Evolutionary conservation across 2,329 filamentous ascomycete genomes (phyloP), one percentile per base, ranked within the genome.

Genomic region (Fusarium penzigii): DNA sequence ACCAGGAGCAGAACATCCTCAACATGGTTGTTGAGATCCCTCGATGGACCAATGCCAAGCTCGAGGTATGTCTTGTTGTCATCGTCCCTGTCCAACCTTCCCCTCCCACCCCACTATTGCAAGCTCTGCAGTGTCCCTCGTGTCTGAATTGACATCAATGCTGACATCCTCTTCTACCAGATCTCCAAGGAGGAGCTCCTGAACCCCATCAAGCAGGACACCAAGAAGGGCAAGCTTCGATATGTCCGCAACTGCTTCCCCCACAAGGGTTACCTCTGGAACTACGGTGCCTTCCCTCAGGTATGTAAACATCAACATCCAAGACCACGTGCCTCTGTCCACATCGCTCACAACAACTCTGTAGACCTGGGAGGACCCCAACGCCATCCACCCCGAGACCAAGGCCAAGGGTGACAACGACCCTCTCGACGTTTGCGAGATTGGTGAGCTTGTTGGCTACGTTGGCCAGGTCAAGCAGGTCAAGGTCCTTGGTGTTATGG

Each of bases 1-100:
- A 99, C 75, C 83, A 89, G 77, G 89, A 96, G 81, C 86, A 96
- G 83, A 96, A 88, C 67, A 80, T 97, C 74, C 84, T 99, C 71
- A 99, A 99, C 88, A 99, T 99, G 94, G 75, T 99, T 62, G 94
- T 99, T 68, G 94, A 99, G 88, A 97, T 99, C 69, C 94, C 94
- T 70, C 88, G 94, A 80, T 99, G 94, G 94, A 96, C 93, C 81
- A 99, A 99, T 79, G 94, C 89, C 70, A 99, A 99, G 87, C 90
- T 95, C 77, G 94, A 99, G 89, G 93, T 96, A 75, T 65, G 88
- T 44, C 36, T 29, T 29, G 20, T 16, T 42, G n/a, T 42, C 36
- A n/a, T 46, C 16, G 39, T 47, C 29, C 1, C 47, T 32, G 38
- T 10, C 20, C 7, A 25, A 25, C 20, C 20, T 25, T 25, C 20